Evolutionary conservation across 768 basidiomycete species (phyloP), one percentile per base, ranked within the genome.

Genomic region (Podaxis pistillaris): DNA sequence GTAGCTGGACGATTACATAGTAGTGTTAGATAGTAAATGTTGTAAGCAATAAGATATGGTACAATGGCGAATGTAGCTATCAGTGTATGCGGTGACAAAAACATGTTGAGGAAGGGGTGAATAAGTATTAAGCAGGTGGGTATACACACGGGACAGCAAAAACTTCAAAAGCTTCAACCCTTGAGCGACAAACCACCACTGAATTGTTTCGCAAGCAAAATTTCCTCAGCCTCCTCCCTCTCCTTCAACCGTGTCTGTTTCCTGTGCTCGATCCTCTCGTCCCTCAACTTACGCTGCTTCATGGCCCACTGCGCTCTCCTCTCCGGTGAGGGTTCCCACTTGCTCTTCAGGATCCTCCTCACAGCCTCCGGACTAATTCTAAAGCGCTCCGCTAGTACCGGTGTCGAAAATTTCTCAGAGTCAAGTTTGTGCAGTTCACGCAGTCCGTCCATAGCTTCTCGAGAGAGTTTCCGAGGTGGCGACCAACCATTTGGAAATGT

Each of bases 401-500:
- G 80, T 12, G 87, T 88, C 38, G 80, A 82, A 75, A 89, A 93
- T 52, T 75, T 82, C 53, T 77, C 79, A 7, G 87, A 86, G 69
- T 94, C 86, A 50, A 86, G 71, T 44, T 75, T 74, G 70, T 93
- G 83, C 60, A 94, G 78, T 51, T 84, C 79, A 41, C 89, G 84
- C 63, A 95, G 73, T 15, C 88, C 86, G 65, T 89, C 87, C 92
- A 94, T 94, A 38, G 92, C 91, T 68, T 90, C 88, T 59, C 90
- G 83, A 13, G 91, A 91, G 58, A 95, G 71, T 71, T 91, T 92
- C 68, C 86, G 87, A 61, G 89, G 88, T 26, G 93, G 93, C 55
- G 79, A 77, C 93, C 93, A 95, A 50, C 88, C 88, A 9, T 75
- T 72, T 28, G 88, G 88, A 69, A 89, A 90, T 3, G 72, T 68